These are phyloP conservation scores for Quercus glauca DNA, from an alignment of 306 rosid species.

Conservation along the genomic window DNA sequence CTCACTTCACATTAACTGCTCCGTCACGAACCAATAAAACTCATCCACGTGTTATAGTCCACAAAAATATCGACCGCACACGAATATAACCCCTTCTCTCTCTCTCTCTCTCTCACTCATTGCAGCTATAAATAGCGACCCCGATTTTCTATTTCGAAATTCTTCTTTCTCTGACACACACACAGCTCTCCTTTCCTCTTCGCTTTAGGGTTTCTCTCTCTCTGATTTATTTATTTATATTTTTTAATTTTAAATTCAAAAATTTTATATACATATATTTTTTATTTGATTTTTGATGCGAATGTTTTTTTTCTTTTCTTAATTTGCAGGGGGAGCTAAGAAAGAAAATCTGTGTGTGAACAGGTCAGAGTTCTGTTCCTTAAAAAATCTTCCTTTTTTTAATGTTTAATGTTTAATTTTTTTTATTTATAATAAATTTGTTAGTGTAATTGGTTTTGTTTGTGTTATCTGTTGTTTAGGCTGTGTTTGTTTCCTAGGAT, in stretches of 20 bases:
- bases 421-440: not conserved
- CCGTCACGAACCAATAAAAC: not conserved
- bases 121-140: not conserved
- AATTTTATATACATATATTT: not conserved
- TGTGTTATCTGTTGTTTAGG: not conserved
- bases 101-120: not conserved
- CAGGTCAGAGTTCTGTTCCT: not conserved
- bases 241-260: not conserved
- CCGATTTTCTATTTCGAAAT: not conserved
- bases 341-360: not conserved
- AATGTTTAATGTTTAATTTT: not conserved
- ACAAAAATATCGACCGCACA: not conserved
- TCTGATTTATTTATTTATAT: not conserved
- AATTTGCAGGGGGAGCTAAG: not conserved
- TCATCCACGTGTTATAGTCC: not conserved
- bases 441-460: not conserved
- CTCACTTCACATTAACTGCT: not conserved
- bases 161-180: constrained; percentile 14
- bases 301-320: not conserved
- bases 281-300: not conserved
- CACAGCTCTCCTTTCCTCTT: constrained; percentile 16
- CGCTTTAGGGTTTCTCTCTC: constrained; percentile 14
- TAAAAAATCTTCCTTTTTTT: not conserved
- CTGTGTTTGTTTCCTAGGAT: not conserved
- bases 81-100: not conserved